Percentiles rank a stretch among this genome's conserved stretches.
phyloP scores from a whole-genome alignment of 805 yeast genomes.

The Candida coleopterorum region DNA sequence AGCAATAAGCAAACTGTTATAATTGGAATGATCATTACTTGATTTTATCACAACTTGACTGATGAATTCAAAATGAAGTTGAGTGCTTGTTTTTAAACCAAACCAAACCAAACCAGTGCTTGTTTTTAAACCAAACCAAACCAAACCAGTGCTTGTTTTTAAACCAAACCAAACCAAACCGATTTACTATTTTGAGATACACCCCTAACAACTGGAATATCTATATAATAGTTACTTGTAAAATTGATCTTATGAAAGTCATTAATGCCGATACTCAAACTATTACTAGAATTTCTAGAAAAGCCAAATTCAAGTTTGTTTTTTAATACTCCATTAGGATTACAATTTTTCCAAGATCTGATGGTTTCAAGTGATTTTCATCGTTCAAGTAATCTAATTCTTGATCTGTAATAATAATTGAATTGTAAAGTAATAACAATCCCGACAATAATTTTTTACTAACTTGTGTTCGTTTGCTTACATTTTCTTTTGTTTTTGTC shows the following conservation, averaged over 20 bases:
- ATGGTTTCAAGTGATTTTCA: constrained; percentile 27
- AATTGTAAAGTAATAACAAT: constrained; percentile 64
- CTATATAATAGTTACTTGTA: constrained; percentile 56
- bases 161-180: neutral
- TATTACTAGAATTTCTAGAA: neutral
- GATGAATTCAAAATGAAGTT: constrained; percentile 43
- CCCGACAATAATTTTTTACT: constrained; percentile 59
- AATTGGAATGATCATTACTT: constrained; percentile 7
- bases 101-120: too few species aligned
- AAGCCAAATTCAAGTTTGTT: neutral
- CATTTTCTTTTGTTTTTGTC: constrained; percentile 69
- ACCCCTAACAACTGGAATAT: constrained; percentile 58
- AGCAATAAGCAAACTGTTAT: constrained; percentile 42
- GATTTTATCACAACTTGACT: constrained; percentile 32
- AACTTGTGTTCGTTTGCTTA: constrained; percentile 56
- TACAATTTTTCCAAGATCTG: constrained; percentile 33
- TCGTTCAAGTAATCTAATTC: constrained; percentile 46
- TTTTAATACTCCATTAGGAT: neutral
- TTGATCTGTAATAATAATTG: constrained; percentile 61
- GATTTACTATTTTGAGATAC: constrained; percentile 16
- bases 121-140: neutral
- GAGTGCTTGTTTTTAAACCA: constrained; percentile 2
- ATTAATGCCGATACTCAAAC: neutral
- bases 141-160: constrained; percentile 1
- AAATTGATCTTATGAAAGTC: constrained; percentile 27